Conservation (phyloP, 2,329 filamentous ascomycete genomes). For the Colletotrichum sansevieriae region DNA sequence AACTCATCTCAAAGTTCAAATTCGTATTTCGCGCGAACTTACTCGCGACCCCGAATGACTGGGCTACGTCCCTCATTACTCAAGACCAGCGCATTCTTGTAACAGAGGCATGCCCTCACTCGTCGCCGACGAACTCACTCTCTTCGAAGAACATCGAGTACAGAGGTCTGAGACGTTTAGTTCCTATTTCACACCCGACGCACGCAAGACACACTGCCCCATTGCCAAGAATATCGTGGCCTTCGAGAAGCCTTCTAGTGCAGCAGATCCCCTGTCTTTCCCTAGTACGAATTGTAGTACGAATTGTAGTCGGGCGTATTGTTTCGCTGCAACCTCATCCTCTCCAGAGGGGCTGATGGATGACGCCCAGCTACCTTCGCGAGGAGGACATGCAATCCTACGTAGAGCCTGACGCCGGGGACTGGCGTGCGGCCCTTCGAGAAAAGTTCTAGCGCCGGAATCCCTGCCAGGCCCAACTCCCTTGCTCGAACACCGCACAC, state of each 20-base stretch:
- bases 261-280: constrained; percentile 12
- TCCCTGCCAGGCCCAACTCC: background rate
- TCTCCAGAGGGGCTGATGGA: too few relatives aligned
- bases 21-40: background rate
- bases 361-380: too few relatives aligned
- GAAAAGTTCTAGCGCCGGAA: background rate
- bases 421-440: too few relatives aligned
- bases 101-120: background rate
- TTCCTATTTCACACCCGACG: background rate
- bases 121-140: background rate
- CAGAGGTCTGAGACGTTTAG: background rate
- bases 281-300: too few relatives aligned
- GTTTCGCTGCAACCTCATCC: too few relatives aligned
- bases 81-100: constrained; percentile 4
- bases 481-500: background rate
- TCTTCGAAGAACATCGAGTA: too few relatives aligned
- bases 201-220: background rate
- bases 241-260: constrained; percentile 35
- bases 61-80: background rate
- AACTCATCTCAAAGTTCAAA: constrained; percentile 15
- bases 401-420: background rate
- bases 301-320: too few relatives aligned
- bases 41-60: background rate
- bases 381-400: too few relatives aligned
- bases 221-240: background rate